A percentile compares a stretch with the other conserved stretches of the same genome.
These are phyloP conservation scores for Chaetothyriales sp. DNA, from an alignment of 2,329 filamentous ascomycete genomes.

Conservation along the genomic window DNA sequence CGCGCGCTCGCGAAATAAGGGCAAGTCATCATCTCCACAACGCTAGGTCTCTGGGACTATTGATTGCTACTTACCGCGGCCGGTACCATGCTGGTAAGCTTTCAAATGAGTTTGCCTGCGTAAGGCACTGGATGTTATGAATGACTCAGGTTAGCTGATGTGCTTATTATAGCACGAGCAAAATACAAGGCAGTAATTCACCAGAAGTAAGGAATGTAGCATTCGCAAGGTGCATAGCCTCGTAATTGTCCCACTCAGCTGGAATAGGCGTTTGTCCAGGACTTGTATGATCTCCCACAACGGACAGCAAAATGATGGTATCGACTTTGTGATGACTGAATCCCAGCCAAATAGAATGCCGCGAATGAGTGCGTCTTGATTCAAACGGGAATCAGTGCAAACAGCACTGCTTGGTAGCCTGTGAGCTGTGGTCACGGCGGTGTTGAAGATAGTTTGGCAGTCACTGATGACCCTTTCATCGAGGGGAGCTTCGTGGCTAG, in stretches of 20 bases:
- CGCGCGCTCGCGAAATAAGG: too few species aligned
- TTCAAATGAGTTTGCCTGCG: background rate
- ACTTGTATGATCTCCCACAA: conserved; percentile 1
- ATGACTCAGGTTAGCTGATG: too few species aligned
- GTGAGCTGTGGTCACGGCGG: too few species aligned
- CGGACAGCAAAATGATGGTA: conserved; percentile 1
- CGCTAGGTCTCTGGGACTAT: too few species aligned
- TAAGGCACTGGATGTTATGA: background rate
- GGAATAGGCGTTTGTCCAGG: conserved; percentile 4
- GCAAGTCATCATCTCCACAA: too few species aligned
- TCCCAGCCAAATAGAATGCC: conserved; percentile 4
- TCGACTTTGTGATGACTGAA: background rate
- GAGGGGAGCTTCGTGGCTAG: too few species aligned
- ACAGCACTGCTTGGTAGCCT: background rate
- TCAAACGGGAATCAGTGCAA: conserved; percentile 1
- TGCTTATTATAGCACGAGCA: too few species aligned
- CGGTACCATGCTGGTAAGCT: conserved; percentile 3
- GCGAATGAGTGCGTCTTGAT: conserved; percentile 5
- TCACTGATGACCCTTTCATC: too few species aligned
- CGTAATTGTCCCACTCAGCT: conserved; percentile 2
- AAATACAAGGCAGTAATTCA: background rate
- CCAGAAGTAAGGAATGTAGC: conserved; percentile 5
- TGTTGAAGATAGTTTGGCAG: too few species aligned
- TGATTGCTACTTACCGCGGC: conserved; percentile 1
- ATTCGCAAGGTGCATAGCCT: conserved; percentile 5